Evolutionary conservation across 352 stramenopile genomes (phyloP), one percentile per base, ranked within the genome.

Genomic region (Phytophthora brassicae): DNA sequence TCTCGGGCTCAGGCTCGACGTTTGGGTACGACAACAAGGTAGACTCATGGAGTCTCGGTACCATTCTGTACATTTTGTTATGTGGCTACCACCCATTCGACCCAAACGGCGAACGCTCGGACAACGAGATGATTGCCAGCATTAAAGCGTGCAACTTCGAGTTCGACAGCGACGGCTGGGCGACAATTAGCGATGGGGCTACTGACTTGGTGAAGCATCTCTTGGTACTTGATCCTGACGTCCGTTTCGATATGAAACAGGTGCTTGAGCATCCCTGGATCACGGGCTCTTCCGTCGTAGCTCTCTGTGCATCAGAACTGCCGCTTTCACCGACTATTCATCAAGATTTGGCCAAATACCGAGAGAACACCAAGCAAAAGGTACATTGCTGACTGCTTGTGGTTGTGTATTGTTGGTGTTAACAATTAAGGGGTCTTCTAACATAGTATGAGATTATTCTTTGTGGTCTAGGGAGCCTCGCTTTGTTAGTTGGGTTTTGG

Each of bases 51-150:
- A 92, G 85, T 60, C 68, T 95, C n/a, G 86, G 86, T 36, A 90
- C 82, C 2, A 92, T 94, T 38, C 53, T 95, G 45, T 94, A 95
- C 66, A 95, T 94, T 68, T 58, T 95, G 77, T 54, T 95, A 5
- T 94, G 84, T 38, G 86, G 86, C 2, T 92, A 89, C 45, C 87
- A 95, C 51, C 86, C 86, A 19, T 95, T 95, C 41, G 86, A 95
- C 44, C 83, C 83, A 0, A 59, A 86, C 24, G 85, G 85, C n/a
- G 80, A 79, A 7, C 59, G 81, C 22, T 85, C 85, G 49, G 86
- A 94, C 66, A 90, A 78, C 48, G 79, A 90, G 23, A 94, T 96
- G 80, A 90, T 94, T 51, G 80, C 79, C 4, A 81, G 74, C 60
- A 93, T 94, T 52, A 90, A 91, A 47, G 71, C 68, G 17, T 90